Evolutionary conservation across 768 basidiomycete species (phyloP).

Genomic region (Mycena kentingensis): DNA sequence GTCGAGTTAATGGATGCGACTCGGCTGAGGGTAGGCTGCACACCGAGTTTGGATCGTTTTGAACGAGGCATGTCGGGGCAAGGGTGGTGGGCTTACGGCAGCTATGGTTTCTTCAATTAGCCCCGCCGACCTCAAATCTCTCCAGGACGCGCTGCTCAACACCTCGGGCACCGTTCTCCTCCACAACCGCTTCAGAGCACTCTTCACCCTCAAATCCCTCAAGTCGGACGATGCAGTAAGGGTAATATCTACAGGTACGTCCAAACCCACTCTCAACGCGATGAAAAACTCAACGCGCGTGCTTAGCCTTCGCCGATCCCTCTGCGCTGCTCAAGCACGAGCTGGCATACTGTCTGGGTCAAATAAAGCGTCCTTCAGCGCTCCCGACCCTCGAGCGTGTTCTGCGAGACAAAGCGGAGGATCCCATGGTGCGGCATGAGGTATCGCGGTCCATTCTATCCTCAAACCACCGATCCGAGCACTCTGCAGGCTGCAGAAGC

Average conservation of each 20-base stretch:
- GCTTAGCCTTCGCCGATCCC: constrained; percentile 76
- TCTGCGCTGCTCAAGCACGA: constrained; percentile 96
- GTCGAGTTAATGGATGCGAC: constrained; percentile 18
- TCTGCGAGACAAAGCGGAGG: constrained; percentile 66
- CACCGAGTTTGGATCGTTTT: constrained; percentile 86
- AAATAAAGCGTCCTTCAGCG: constrained; percentile 75
- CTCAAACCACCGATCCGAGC: constrained; percentile 13
- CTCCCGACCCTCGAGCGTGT: constrained; percentile 79
- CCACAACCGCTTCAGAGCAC: constrained; percentile 84
- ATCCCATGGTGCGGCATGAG: constrained; percentile 98
- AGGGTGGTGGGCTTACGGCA: constrained; percentile 35
- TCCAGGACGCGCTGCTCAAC: constrained; percentile 82
- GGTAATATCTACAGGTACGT: constrained; percentile 81
- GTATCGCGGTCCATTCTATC: constrained; percentile 41
- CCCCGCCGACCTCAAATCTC: constrained; percentile 59
- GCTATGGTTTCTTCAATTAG: constrained; percentile 30
- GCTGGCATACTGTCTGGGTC: constrained; percentile 94
- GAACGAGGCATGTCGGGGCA: constrained; percentile 75
- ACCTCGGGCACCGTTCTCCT: constrained; percentile 68
- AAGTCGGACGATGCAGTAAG: constrained; percentile 76
- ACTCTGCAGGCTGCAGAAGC: constrained; percentile 89
- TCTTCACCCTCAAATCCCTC: constrained; percentile 90
- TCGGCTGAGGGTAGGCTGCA: constrained; percentile 31
- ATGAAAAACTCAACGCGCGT: constrained; percentile 9
- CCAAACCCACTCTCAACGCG: neutral